Evolutionary conservation across 495 filamentous ascomycete species (phyloP), one percentile per base, ranked within the genome.

Genomic region (Penicillium canescens): DNA sequence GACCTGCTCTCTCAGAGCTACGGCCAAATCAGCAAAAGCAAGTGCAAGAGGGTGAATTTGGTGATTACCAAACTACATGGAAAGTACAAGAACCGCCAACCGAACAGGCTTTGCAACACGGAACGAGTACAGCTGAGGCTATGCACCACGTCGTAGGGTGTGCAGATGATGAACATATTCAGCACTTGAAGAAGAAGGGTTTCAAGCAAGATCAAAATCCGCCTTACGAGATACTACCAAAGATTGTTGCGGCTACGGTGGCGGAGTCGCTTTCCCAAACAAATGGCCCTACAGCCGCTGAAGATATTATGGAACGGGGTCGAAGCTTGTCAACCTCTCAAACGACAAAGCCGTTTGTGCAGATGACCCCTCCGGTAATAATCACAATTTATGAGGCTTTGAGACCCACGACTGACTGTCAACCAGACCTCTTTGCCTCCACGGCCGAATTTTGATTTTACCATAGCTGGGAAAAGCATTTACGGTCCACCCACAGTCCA

Each of bases 361-460:
- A 26, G 4, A 26, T 26, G 24, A 26, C 40, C n/a, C 40, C 40
- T 42, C 40, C 40, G 40, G 40, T 42, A 42, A 42, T 23, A 3
- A 24, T 42, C 5, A 10, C 40, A 42, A 42, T 13, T 11, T 13
- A 42, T 13, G 40, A 42, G 21, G 13, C 12, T 23, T 42, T 6
- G 10, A 42, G 18, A 42, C 24, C 40, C 13, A 42, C 40, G 11
- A 24, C 40, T 42, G 13, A 42, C 40, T 24, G 9, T 42, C 21
- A 42, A 42, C 20, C 21, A 42, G 40, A 24, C 40, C 20, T 42
- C 40, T 42, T 42, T 42, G 40, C 40, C 40, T 24, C 40, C 40
- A 24, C 40, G 2, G 2, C 40, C 40, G 24, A 42, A 42, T 13
- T 42, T 42, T 42, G 20, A 42, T 12, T 13, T 42, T 4, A 42